Evolutionary conservation across 1,139 yeast genomes (phyloP).

Genomic region (Suhomyces anneliseae): DNA sequence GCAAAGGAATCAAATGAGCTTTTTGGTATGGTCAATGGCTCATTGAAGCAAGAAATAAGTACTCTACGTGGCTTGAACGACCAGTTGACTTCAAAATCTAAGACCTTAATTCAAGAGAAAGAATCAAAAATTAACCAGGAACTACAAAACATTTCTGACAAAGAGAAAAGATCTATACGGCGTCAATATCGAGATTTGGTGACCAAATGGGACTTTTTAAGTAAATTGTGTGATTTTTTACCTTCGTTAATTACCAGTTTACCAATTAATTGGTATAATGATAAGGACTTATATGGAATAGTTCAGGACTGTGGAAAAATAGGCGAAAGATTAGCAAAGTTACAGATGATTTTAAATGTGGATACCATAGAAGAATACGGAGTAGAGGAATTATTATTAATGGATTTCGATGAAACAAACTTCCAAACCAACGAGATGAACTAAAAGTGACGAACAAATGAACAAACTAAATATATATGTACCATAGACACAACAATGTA

Average conservation of each 20-base stretch:
- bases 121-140: slow-evolving; percentile 11
- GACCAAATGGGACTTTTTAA: slow-evolving; percentile 25
- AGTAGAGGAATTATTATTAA: slow-evolving; percentile 7
- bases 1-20: slow-evolving; percentile 16
- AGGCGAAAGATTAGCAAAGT: slow-evolving; percentile 21
- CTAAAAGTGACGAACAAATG: background rate
- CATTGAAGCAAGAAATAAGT: slow-evolving; percentile 9
- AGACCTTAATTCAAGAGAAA: slow-evolving; percentile 1
- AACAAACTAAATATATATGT: background rate
- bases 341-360: slow-evolving; percentile 21
- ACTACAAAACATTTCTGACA: slow-evolving; percentile 12
- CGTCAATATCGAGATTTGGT: slow-evolving; percentile 17
- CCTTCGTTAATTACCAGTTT: slow-evolving; percentile 33
- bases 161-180: slow-evolving; percentile 5
- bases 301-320: slow-evolving; percentile 30
- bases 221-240: slow-evolving; percentile 30
- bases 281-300: slow-evolving; percentile 25
- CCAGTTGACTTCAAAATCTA: slow-evolving; percentile 6
- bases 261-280: slow-evolving; percentile 40
- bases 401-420: slow-evolving; percentile 11
- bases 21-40: slow-evolving; percentile 8
- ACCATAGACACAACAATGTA: background rate
- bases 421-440: no score
- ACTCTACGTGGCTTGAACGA: slow-evolving; percentile 12
- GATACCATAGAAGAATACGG: slow-evolving; percentile 4